Conservation (phyloP, 176 grass and related monocot species). For the Urochloa ruziziensis region DNA sequence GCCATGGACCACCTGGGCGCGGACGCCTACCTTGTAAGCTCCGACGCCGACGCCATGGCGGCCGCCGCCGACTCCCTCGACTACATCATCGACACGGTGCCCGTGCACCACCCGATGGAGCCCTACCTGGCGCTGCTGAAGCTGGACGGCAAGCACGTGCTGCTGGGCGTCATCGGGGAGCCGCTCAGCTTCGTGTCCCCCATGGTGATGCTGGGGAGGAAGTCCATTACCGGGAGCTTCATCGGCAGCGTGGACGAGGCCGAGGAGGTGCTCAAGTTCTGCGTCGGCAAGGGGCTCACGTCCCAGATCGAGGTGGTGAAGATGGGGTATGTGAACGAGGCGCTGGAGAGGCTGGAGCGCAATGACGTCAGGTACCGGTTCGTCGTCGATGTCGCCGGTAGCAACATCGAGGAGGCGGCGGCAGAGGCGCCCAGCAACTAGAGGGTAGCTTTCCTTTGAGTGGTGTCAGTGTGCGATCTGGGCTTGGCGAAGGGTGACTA, state of each 20-base stretch:
- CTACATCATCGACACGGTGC: slow-evolving; percentile 97
- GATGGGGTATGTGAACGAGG: slow-evolving; percentile 94
- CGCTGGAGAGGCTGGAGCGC: slow-evolving; percentile 68
- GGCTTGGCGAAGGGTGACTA: background rate
- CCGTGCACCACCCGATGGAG: slow-evolving; percentile 74
- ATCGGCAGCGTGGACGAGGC: slow-evolving; percentile 83
- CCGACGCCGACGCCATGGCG: slow-evolving; percentile 57
- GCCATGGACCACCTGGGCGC: slow-evolving; percentile 87
- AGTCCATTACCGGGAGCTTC: slow-evolving; percentile 86
- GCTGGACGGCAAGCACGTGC: slow-evolving; percentile 72
- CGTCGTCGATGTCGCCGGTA: slow-evolving; percentile 86
- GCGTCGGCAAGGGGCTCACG: slow-evolving; percentile 70
- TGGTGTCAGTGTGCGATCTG: background rate
- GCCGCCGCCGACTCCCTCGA: slow-evolving; percentile 61
- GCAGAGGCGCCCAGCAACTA: background rate
- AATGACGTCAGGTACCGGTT: slow-evolving; percentile 97
- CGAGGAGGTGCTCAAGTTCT: slow-evolving; percentile 73
- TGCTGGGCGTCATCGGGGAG: slow-evolving; percentile 83
- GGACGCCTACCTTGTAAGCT: slow-evolving; percentile 83
- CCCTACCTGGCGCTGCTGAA: slow-evolving; percentile 83
- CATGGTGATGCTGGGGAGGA: slow-evolving; percentile 86
- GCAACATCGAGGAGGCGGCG: slow-evolving; percentile 50
- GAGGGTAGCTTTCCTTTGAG: background rate
- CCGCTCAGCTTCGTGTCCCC: slow-evolving; percentile 82
- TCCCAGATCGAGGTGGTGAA: slow-evolving; percentile 92